Evolutionary conservation across 257 asterid species (phyloP).

Genomic region (Solanum pimpinellifolium): DNA sequence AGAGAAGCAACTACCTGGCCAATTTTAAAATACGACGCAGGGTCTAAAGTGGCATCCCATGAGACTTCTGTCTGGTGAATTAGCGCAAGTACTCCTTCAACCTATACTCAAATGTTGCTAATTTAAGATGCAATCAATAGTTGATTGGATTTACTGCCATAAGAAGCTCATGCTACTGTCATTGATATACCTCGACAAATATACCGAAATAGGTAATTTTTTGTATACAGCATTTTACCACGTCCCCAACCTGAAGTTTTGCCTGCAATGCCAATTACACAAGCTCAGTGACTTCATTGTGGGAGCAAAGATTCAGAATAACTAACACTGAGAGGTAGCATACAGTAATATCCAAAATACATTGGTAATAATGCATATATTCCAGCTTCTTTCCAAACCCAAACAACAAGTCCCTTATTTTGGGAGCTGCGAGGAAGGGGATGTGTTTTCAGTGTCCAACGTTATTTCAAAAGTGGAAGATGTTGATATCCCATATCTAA

Average conservation of each 20-base stretch:
- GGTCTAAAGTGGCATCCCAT: constrained; percentile 92
- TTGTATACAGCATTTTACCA: constrained; percentile 74
- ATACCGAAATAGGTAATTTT: constrained; percentile 87
- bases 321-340: neutral
- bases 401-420: neutral
- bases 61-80: constrained; percentile 96
- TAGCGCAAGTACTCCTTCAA: constrained; percentile 88
- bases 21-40: constrained; percentile 65
- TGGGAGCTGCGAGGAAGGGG: neutral
- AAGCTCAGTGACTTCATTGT: neutral
- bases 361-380: neutral
- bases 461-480: neutral
- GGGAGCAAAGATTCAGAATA: neutral
- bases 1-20: constrained; percentile 55
- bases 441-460: neutral
- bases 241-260: constrained; percentile 68
- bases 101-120: constrained; percentile 26
- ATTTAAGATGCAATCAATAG: neutral
- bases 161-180: neutral
- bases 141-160: neutral
- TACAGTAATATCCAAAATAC: neutral
- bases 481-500: neutral
- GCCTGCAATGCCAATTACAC: constrained; percentile 37
- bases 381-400: neutral
- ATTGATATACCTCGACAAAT: constrained; percentile 73